Conservation (phyloP, 1,139 yeast genomes). For the Pichia sp. region DNA sequence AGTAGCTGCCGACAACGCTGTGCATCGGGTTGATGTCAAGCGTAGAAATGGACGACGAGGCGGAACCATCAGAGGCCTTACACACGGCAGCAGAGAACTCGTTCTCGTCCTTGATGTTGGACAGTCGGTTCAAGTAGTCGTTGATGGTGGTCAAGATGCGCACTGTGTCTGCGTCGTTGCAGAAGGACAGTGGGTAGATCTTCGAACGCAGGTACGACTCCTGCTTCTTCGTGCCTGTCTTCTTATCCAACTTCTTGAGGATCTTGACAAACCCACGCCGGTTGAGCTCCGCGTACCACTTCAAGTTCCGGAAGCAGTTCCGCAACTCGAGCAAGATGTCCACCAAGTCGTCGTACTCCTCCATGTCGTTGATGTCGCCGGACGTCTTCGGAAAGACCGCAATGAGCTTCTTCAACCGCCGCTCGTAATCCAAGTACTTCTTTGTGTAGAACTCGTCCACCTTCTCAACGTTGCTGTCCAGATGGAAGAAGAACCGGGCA, state of each 20-base stretch:
- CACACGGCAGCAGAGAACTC: neutral
- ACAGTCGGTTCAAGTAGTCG: conserved; percentile 45
- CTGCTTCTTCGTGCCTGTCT: conserved; percentile 67
- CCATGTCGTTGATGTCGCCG: conserved; percentile 40
- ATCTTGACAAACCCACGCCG: conserved; percentile 88
- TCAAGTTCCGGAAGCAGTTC: conserved; percentile 72
- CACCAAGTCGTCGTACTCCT: conserved; percentile 75
- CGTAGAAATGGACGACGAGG: conserved; percentile 25
- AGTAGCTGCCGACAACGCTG: neutral
- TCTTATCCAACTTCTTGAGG: conserved; percentile 86
- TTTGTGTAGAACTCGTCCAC: conserved; percentile 76
- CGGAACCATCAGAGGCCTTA: conserved; percentile 18
- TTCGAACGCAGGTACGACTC: conserved; percentile 64
- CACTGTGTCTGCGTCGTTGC: conserved; percentile 60
- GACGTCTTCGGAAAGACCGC: conserved; percentile 22
- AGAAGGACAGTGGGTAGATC: conserved; percentile 72
- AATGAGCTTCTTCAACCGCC: conserved; percentile 55
- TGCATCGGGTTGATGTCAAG: conserved; percentile 20
- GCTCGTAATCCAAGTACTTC: conserved; percentile 68
- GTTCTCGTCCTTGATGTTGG: conserved; percentile 3
- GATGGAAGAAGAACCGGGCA: conserved; percentile 69
- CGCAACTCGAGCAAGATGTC: conserved; percentile 74
- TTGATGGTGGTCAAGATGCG: conserved; percentile 55
- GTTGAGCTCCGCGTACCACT: conserved; percentile 93
- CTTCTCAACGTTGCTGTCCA: conserved; percentile 77